Conservation (phyloP, 2,329 filamentous ascomycete genomes). For the Leptographium lundbergii region DNA sequence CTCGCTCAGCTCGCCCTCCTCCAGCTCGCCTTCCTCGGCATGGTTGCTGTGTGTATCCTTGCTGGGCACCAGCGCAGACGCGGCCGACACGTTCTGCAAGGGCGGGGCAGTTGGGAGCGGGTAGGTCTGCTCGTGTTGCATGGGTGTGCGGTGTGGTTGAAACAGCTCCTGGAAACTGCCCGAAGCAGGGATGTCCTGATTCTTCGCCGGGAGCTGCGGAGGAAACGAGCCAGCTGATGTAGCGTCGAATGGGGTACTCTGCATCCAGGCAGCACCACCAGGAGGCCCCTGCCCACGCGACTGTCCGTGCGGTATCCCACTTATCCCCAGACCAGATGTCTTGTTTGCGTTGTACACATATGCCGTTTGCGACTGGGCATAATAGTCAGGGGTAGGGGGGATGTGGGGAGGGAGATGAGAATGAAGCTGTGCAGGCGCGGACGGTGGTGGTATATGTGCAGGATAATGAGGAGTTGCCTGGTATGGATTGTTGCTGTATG, state of each 20-base stretch:
- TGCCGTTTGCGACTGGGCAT: constrained; percentile 19
- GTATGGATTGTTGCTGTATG: constrained; percentile 3
- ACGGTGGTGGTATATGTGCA: background rate
- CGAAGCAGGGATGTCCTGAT: background rate
- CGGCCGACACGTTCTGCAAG: background rate
- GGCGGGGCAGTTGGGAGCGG: background rate
- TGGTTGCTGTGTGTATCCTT: background rate
- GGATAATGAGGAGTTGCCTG: background rate
- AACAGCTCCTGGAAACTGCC: constrained; percentile 3
- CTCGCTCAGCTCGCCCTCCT: constrained; percentile 40
- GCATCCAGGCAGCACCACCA: background rate
- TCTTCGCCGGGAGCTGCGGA: background rate
- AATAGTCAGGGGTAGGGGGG: constrained; percentile 12
- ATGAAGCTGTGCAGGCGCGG: too few species aligned
- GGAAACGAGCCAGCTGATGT: background rate
- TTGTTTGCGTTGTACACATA: constrained; percentile 25
- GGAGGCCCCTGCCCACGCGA: background rate
- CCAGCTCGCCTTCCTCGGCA: background rate
- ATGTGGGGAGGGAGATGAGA: background rate
- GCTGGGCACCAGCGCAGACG: background rate
- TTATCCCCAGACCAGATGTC: constrained; percentile 27
- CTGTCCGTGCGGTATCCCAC: constrained; percentile 9
- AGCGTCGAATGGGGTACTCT: background rate
- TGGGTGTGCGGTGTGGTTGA: background rate
- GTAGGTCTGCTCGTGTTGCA: background rate